Base-by-base conservation (phyloP, 371 early-diverging fungal species). In the Capillidium rhysosporum region DNA sequence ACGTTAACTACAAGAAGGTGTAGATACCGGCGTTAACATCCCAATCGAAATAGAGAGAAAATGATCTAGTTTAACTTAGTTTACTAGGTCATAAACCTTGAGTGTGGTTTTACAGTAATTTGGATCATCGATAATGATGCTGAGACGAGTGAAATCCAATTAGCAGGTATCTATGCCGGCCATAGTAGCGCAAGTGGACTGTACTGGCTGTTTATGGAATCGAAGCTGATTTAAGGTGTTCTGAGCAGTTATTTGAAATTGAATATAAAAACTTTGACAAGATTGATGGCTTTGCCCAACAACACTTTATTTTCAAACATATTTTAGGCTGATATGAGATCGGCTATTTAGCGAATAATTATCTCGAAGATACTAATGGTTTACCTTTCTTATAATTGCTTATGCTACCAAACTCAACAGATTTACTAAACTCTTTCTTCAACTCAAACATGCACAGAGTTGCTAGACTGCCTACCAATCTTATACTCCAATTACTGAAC, bases 161-260 rank as follows among this genome's bases (percentile, higher is more conserved):
- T 91, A 75, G 26, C 93, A 58, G 0, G 90, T 86, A 1, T 89
- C 82, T 0, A 81, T 88, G 55, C 91, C 91, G 3, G 93, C 90
- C 23, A 88, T 18, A 74, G 86, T 55, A 63, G 82, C 63, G 67
- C 54, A 38, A 56, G 47, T 57, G 56, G 44, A 76, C 57, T 46
- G 65, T 39, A 47, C 66, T 10, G 49, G 65, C 28, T 16, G 5
- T 4, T 25, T 10, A 14, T n/a, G 28, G 87, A 55, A 54, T 80
- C 72, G 7, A 88, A 78, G 24, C 77, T 70, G 0, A 82, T 73
- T 56, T 65, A 84, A 0, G 95, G 95, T 10, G 92, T 69, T 1
- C 84, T 86, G 0, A 81, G 77, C 0, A 70, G 61, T 0, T 84
- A 76, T 25, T 71, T 56, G 62, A 87, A 94, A 0, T 89, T 90